phyloP scores from a whole-genome alignment of 2,329 filamentous ascomycete species.

The Nothopassalora personata region DNA sequence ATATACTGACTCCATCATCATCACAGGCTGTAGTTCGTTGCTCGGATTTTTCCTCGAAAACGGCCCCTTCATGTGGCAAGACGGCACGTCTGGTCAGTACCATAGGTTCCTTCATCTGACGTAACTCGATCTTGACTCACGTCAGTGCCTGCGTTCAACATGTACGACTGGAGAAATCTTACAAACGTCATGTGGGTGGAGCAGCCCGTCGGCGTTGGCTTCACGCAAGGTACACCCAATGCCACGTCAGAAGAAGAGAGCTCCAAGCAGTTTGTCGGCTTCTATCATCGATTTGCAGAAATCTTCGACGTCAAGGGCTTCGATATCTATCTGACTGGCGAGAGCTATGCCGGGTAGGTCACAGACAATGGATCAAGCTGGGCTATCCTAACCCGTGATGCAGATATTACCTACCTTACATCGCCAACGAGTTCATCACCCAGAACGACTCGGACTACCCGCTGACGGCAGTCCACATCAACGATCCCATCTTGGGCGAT shows the following conservation, averaged over 20 bases:
- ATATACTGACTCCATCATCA: too few species aligned
- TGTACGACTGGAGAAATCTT: conserved; percentile 44
- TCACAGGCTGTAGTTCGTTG: conserved; percentile 20
- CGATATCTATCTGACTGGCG: conserved; percentile 40
- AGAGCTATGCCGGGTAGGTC: conserved; percentile 13
- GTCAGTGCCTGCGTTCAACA: conserved; percentile 3
- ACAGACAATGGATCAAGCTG: background rate
- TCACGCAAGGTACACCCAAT: conserved; percentile 33
- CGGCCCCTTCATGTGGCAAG: conserved; percentile 35
- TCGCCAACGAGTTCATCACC: conserved; percentile 28
- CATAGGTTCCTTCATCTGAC: background rate
- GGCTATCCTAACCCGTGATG: background rate
- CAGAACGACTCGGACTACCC: conserved; percentile 28
- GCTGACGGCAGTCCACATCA: conserved; percentile 31
- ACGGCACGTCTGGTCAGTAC: conserved; percentile 5
- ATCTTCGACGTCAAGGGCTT: conserved; percentile 46
- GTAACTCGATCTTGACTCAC: background rate
- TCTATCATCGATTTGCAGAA: conserved; percentile 48
- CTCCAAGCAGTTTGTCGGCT: conserved; percentile 39
- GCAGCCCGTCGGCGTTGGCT: conserved; percentile 48
- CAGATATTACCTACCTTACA: conserved; percentile 23
- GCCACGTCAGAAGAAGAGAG: conserved; percentile 38
- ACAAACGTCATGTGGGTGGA: conserved; percentile 70
- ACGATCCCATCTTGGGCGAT: conserved; percentile 43
- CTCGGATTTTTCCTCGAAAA: conserved; percentile 20